Evolutionary conservation across 352 stramenopile genomes (phyloP), one percentile per base, ranked within the genome.

Genomic region (Phytopythium vexans): DNA sequence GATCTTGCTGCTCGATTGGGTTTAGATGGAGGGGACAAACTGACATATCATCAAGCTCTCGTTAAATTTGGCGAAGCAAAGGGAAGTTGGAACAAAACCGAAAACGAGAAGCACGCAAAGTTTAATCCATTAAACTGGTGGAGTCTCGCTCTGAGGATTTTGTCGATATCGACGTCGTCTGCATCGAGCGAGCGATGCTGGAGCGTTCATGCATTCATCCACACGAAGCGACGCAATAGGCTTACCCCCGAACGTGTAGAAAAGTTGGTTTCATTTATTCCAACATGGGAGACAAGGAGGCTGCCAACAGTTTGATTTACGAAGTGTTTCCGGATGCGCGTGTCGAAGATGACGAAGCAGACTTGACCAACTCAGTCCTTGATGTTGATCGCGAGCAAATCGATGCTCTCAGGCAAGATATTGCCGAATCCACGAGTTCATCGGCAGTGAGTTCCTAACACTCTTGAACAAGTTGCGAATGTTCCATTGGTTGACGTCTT

Each of bases 261-360:
- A 11, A 62, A 62, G 39, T 40, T 68, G 1, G 46, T 16, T 68
- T 57, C 35, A 14, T 68, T 2, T 64, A 68, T 15, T 43, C 43
- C 6, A 59, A 59, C 15, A 46, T 53, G 8, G 43, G 10, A 3
- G 34, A 59, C 27, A 49, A 53, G 7, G n/a, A 4, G 6, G 6
- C 44, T 45, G 33, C 35, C 4, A n/a, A 59, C n/a, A 8, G 36
- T 12, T 16, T 59, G 5, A 4, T 59, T 11, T 59, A 59, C 9
- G 42, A 59, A 8, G 32, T 53, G 33, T 59, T 41, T 14, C 43
- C 53, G 37, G 27, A 53, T 15, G 33, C 34, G n/a, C n/a, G n/a
- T n/a, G n/a, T n/a, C n/a, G n/a, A n/a, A n/a, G n/a, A n/a, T n/a
- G n/a, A n/a, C n/a, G n/a, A n/a, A n/a, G n/a, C n/a, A n/a, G n/a